phyloP scores from a whole-genome alignment of 495 filamentous ascomycete genomes.

The Hypoxylon fuscum region DNA sequence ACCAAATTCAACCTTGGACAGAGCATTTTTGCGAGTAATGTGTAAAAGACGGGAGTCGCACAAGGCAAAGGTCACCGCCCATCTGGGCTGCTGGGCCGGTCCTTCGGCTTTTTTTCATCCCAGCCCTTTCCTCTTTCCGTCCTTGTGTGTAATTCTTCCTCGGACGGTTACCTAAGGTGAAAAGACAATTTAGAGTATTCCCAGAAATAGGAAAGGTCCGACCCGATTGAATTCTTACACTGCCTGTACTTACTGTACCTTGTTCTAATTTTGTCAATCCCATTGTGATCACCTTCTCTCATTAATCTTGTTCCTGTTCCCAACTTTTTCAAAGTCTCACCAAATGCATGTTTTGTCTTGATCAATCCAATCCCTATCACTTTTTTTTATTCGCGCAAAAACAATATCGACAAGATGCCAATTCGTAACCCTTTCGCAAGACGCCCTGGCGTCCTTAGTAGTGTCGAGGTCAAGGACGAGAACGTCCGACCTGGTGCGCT shows the following conservation, averaged over 20 bases:
- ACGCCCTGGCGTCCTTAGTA: slow-evolving; percentile 54
- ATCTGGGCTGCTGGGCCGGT: neutral
- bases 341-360: slow-evolving; percentile 15
- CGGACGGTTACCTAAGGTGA: neutral
- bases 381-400: slow-evolving; percentile 23
- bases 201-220: slow-evolving; percentile 28
- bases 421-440: slow-evolving; percentile 79
- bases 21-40: slow-evolving; percentile 10
- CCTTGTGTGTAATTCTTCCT: neutral
- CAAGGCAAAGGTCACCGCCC: slow-evolving; percentile 1
- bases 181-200: neutral
- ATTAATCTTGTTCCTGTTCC: slow-evolving; percentile 6
- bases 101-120: neutral
- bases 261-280: slow-evolving; percentile 7
- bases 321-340: neutral
- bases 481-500: slow-evolving; percentile 59
- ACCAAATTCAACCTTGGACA: slow-evolving; percentile 7
- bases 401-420: slow-evolving; percentile 62
- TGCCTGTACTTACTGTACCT: slow-evolving; percentile 14
- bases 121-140: slow-evolving; percentile 24
- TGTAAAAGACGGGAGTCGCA: neutral
- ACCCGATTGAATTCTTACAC: slow-evolving; percentile 24
- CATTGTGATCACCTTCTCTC: slow-evolving; percentile 9
- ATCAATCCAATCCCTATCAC: slow-evolving; percentile 20
- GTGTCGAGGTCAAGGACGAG: slow-evolving; percentile 60